Evolutionary conservation across 1,284 basidiomycete species (phyloP).

Genomic region (Cutaneotrichosporon sp.): DNA sequence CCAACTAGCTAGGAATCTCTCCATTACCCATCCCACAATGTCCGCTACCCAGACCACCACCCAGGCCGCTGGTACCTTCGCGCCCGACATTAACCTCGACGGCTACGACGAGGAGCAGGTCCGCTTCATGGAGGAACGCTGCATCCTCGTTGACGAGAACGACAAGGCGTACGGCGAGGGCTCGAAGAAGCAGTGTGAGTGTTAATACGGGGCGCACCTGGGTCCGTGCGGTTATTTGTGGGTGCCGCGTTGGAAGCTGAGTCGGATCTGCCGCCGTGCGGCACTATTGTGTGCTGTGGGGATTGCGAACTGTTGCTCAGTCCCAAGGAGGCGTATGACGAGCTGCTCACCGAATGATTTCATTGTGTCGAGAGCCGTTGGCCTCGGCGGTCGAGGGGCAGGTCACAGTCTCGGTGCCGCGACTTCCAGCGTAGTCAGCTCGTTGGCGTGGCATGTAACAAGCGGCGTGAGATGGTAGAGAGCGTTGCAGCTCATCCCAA

Average conservation of each 20-base stretch:
- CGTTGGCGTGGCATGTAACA: too few species aligned
- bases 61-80: slow-evolving; percentile 3
- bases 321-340: too few species aligned
- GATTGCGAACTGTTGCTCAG: too few species aligned
- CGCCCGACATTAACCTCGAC: slow-evolving; percentile 34
- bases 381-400: too few species aligned
- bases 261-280: too few species aligned
- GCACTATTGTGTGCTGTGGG: too few species aligned
- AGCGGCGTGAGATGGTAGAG: too few species aligned
- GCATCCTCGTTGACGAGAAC: slow-evolving; percentile 90
- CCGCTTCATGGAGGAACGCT: slow-evolving; percentile 94
- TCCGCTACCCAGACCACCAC: slow-evolving; percentile 8
- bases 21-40: not conserved
- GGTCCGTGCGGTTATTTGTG: not conserved
- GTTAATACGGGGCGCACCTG: not conserved
- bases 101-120: slow-evolving; percentile 56
- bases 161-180: slow-evolving; percentile 85
- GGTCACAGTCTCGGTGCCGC: too few species aligned
- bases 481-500: not conserved
- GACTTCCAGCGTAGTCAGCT: too few species aligned
- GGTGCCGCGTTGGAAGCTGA: not conserved
- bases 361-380: too few species aligned
- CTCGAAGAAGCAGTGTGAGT: slow-evolving; percentile 94
- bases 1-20: not conserved
- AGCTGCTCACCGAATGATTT: too few species aligned